These are phyloP conservation scores for Scutellaria baicalensis DNA, from an alignment of 257 asterid genomes.

Conservation along the genomic window DNA sequence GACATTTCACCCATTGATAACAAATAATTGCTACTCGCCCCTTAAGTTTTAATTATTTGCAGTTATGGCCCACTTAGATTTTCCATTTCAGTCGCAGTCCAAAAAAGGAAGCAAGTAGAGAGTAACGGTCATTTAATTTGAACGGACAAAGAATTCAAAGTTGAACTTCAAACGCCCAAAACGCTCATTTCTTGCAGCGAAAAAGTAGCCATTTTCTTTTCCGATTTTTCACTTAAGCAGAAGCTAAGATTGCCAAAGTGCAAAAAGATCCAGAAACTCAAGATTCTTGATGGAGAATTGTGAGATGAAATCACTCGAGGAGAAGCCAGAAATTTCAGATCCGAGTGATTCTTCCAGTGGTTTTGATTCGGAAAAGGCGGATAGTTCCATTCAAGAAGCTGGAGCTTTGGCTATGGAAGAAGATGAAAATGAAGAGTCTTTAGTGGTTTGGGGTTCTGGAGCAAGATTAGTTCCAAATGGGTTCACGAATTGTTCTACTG, in stretches of 20 bases:
- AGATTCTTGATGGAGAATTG: conserved; percentile 34
- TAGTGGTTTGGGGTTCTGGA: conserved; percentile 69
- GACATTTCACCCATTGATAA: background rate
- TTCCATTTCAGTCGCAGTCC: background rate
- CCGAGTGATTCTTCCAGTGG: conserved; percentile 18
- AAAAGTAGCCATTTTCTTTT: background rate
- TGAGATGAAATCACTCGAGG: conserved; percentile 17
- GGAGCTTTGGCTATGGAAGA: conserved; percentile 49
- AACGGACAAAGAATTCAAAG: conserved; percentile 9
- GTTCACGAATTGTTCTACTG: conserved; percentile 37
- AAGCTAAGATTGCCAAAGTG: background rate
- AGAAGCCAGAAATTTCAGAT: conserved; percentile 34
- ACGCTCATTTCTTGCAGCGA: conserved; percentile 3
- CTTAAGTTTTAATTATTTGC: background rate
- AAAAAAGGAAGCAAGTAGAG: background rate
- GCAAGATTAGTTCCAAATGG: conserved; percentile 60
- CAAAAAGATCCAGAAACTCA: background rate
- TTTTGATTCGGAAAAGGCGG: conserved; percentile 22
- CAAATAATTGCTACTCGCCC: background rate
- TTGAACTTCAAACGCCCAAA: conserved; percentile 21
- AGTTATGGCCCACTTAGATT: background rate
- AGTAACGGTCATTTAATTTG: conserved; percentile 28
- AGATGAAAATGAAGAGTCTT: conserved; percentile 38
- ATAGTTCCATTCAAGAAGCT: conserved; percentile 36
- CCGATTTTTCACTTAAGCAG: background rate